These are phyloP conservation scores for Pseudogymnoascus sp. DNA, from an alignment of 2,329 filamentous ascomycete genomes.

Conservation along the genomic window DNA sequence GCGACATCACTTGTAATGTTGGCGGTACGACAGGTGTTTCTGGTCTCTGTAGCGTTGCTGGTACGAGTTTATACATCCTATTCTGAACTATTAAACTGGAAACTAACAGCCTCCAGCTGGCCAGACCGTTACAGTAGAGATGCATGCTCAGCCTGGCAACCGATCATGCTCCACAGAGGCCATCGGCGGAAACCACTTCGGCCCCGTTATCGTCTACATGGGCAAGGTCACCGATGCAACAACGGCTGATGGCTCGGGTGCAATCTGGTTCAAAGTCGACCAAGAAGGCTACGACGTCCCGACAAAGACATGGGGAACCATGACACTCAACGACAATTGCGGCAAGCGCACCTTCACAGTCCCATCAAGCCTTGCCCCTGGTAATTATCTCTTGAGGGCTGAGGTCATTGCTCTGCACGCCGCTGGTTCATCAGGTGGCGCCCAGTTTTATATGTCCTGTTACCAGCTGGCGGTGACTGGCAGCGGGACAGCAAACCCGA, in stretches of 20 bases:
- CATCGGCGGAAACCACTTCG: conserved; percentile 41
- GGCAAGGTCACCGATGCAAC: conserved; percentile 42
- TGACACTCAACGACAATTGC: conserved; percentile 23
- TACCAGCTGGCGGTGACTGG: conserved; percentile 40
- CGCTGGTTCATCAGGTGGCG: conserved; percentile 32
- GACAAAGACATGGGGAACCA: conserved; percentile 18
- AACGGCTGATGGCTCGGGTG: conserved; percentile 36
- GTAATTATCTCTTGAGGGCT: conserved; percentile 48
- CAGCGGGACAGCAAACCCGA: conserved; percentile 35
- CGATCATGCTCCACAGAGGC: conserved; percentile 42
- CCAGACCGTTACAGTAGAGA: conserved; percentile 41
- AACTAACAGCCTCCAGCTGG: conserved; percentile 44
- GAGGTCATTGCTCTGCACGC: conserved; percentile 49
- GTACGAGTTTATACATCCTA: conserved; percentile 16
- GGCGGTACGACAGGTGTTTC: conserved; percentile 31
- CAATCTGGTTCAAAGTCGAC: conserved; percentile 46
- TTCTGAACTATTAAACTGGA: conserved; percentile 34
- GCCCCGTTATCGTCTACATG: conserved; percentile 37
- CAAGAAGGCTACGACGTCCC: conserved; percentile 20
- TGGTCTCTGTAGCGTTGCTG: conserved; percentile 21
- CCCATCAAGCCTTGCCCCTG: conserved; percentile 44
- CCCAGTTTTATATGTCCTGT: conserved; percentile 35
- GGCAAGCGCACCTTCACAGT: conserved; percentile 44
- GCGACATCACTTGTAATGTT: conserved; percentile 42
- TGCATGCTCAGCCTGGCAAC: conserved; percentile 47